Evolutionary conservation across 192 early-diverging fungal genomes (phyloP).

Genomic region (Linnemannia hyalina): DNA sequence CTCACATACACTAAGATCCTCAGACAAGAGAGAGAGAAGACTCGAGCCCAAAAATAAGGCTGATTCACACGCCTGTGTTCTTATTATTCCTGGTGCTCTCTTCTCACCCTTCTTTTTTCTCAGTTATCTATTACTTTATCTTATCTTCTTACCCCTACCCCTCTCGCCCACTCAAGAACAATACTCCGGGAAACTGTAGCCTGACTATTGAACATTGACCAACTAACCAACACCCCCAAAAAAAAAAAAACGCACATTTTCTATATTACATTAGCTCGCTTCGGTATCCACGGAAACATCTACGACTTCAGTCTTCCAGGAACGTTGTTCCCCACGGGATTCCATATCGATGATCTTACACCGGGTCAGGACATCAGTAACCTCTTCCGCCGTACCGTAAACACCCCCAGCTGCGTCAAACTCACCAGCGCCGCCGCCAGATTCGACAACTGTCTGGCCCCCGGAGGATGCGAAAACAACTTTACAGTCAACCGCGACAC

Average conservation of each 20-base stretch:
- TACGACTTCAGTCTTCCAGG: conserved; percentile 24
- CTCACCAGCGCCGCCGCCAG: conserved; percentile 54
- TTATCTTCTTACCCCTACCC: not conserved
- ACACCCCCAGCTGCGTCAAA: conserved; percentile 38
- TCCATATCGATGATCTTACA: conserved; percentile 29
- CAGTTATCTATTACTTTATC: not conserved
- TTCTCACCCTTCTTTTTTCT: not conserved
- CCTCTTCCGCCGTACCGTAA: conserved; percentile 48
- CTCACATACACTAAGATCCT: not conserved
- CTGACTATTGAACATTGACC: not conserved
- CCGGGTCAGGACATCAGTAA: conserved; percentile 70
- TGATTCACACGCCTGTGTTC: not conserved
- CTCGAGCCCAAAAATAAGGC: conserved; percentile 2
- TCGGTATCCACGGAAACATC: conserved; percentile 42
- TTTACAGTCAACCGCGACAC: conserved; percentile 16
- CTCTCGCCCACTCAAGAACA: not conserved
- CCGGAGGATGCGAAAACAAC: conserved; percentile 32
- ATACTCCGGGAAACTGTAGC: not conserved
- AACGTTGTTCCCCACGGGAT: conserved; percentile 14
- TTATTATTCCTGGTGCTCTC: not conserved
- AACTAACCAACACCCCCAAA: too few relatives aligned
- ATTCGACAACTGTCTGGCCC: conserved; percentile 59
- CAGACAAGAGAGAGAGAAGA: too few relatives aligned
- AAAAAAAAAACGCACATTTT: not conserved
- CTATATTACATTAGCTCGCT: conserved; percentile 17